Base-by-base conservation (phyloP, 129 eudicot genomes). In the Calendula officinalis region DNA sequence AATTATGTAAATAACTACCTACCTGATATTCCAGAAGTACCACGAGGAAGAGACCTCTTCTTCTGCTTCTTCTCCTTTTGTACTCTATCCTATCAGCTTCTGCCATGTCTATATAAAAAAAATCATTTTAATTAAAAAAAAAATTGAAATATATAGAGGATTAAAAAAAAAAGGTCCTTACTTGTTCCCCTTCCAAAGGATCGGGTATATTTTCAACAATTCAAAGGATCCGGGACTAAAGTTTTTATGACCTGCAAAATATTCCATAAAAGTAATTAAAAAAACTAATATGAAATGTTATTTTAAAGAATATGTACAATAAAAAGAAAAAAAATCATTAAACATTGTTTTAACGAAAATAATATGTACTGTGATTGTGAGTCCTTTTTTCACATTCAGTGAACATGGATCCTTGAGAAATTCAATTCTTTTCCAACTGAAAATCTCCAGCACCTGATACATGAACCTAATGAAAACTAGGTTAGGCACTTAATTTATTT, bases 181-280 rank as follows among this genome's bases (percentile, higher is more conserved):
- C 99, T 97, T 94, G 99, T 73, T 94, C 99, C 30, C 99, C 99
- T 32, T 92, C 89, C 70, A 94, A 80, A 38, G 91, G 92, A 80
- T 94, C 92, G 9, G 92, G 94, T 51, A 75, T 22, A 57, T 88
- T 94, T 78, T 94, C 99, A 60, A 86, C 87, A 62, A 86, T 88
- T 86, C 83, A 84, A 40, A 43, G 92, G 86, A 81, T 94, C 95
- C 36, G 97, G 87, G 32, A 55, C 35, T 45, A 94, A 50, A 75
- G 81, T 77, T 41, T 71, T 70, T 40, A 76, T 67, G 45, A 86
- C 92, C 99, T 94, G 89, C 32, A 56, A 37, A 36, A 9, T 10
- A 45, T 45, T 45, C 9, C 11, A 14, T 9, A 14, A 45, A 15
- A 56, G 16, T 46, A 38, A 35, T 3, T 8, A 17, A 43, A 56